Evolutionary conservation across 805 yeast genomes (phyloP).

Genomic region (Martiniozyma abietophila): DNA sequence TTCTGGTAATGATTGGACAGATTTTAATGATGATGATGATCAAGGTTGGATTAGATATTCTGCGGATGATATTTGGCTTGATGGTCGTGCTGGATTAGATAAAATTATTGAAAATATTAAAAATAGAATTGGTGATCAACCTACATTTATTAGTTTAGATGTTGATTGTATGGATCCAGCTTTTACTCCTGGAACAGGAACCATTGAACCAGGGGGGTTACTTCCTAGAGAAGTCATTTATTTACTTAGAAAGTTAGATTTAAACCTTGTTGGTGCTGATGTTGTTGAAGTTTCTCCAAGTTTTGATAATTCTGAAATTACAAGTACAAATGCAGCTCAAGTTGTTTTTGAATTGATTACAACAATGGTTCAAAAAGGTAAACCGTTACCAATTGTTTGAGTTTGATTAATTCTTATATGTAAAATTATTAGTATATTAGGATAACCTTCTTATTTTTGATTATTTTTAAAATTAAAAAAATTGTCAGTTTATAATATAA

Average conservation of each 20-base stretch:
- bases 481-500: background rate
- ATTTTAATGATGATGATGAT: constrained; percentile 54
- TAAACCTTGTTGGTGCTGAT: constrained; percentile 46
- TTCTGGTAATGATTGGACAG: constrained; percentile 48
- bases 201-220: constrained; percentile 53
- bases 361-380: constrained; percentile 55
- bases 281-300: constrained; percentile 55
- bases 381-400: constrained; percentile 15
- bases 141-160: constrained; percentile 74
- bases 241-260: constrained; percentile 37
- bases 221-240: constrained; percentile 45
- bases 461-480: background rate
- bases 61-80: constrained; percentile 65
- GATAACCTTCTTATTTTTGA: too few relatives aligned
- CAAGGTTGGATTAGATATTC: constrained; percentile 64
- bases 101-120: constrained; percentile 43
- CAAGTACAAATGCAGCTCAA: constrained; percentile 64
- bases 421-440: background rate
- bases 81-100: constrained; percentile 44
- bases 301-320: constrained; percentile 55
- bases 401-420: too few relatives aligned
- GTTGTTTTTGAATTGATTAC: constrained; percentile 63
- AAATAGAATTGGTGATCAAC: constrained; percentile 44
- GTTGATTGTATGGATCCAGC: constrained; percentile 56
- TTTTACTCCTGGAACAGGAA: constrained; percentile 49